A percentile compares a stretch with the other conserved stretches of the same genome.
These are phyloP conservation scores for Backusella mclennaniae DNA, from an alignment of 192 early-diverging fungal species.

Conservation along the genomic window DNA sequence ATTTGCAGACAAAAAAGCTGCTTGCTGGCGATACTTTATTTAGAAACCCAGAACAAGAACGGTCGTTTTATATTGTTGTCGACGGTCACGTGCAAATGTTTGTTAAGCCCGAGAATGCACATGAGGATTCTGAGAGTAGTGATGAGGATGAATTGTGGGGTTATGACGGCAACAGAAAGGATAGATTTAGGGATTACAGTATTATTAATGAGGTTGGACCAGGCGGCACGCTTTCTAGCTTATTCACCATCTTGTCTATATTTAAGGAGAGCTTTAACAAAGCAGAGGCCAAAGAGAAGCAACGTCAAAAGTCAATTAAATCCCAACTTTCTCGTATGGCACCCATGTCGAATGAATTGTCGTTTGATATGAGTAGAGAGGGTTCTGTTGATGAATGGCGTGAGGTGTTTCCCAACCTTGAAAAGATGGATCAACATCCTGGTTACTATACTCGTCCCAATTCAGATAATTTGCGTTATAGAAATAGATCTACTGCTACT, in stretches of 20 bases:
- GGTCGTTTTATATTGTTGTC: slow-evolving; percentile 93
- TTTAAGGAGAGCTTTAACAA: slow-evolving; percentile 78
- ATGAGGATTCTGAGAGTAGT: slow-evolving; percentile 32
- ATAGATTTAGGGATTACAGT: slow-evolving; percentile 54
- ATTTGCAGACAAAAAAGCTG: slow-evolving; percentile 76
- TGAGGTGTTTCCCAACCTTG: slow-evolving; percentile 34
- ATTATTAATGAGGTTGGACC: slow-evolving; percentile 86
- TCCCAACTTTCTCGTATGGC: slow-evolving; percentile 6
- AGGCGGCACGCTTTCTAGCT: slow-evolving; percentile 87
- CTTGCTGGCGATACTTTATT: slow-evolving; percentile 77
- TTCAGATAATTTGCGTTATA: slow-evolving; percentile 1
- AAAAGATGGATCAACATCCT: slow-evolving; percentile 11
- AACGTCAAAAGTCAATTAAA: background rate
- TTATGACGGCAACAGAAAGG: slow-evolving; percentile 16
- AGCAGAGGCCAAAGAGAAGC: slow-evolving; percentile 45
- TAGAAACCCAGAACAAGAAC: slow-evolving; percentile 63
- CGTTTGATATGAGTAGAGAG: slow-evolving; percentile 22
- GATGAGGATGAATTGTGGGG: slow-evolving; percentile 35
- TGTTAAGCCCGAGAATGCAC: slow-evolving; percentile 55
- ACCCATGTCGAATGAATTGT: background rate
- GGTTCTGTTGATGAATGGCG: slow-evolving; percentile 36
- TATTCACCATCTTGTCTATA: slow-evolving; percentile 90
- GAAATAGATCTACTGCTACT: background rate
- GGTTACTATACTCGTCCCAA: background rate
- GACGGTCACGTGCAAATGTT: slow-evolving; percentile 93